Percentiles rank a stretch among this genome's conserved stretches.
These are phyloP conservation scores for Phialemoniopsis sp. DNA, from an alignment of 2,329 filamentous ascomycete genomes.

Conservation along the genomic window DNA sequence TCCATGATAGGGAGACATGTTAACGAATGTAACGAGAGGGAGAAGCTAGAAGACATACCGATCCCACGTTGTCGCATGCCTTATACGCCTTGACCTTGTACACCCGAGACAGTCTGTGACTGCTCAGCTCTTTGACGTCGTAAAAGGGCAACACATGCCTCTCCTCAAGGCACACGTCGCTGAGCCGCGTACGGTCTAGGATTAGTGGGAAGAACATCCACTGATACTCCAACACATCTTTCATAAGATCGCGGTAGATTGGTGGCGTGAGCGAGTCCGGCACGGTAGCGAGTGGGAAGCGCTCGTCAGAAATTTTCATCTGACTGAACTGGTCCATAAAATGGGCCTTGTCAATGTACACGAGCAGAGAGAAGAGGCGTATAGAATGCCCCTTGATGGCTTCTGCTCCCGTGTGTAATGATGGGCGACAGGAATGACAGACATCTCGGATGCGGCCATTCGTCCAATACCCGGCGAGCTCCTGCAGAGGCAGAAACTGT, in stretches of 20 bases:
- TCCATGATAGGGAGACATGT: too few species aligned
- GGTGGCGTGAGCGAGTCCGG: constrained; percentile 1
- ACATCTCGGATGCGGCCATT: background rate
- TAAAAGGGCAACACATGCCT: background rate
- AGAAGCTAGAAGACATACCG: too few species aligned
- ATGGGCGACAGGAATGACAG: constrained; percentile 1
- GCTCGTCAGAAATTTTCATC: constrained; percentile 6
- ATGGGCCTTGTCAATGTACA: constrained; percentile 4
- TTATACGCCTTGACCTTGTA: too few species aligned
- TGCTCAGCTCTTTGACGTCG: background rate
- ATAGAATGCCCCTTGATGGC: constrained; percentile 6
- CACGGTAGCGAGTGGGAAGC: constrained; percentile 2
- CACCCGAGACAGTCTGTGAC: background rate
- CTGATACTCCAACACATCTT: constrained; percentile 1
- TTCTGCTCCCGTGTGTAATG: constrained; percentile 3
- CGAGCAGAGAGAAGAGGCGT: constrained; percentile 10
- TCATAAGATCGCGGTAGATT: constrained; percentile 4
- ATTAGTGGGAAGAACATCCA: constrained; percentile 7
- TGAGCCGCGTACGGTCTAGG: background rate
- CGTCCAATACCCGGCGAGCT: constrained; percentile 8
- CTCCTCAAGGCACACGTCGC: background rate
- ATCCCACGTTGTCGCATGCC: too few species aligned
- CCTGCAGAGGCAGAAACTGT: constrained; percentile 3
- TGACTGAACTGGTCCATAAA: constrained; percentile 5
- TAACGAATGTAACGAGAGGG: too few species aligned